phyloP scores from a whole-genome alignment of 305 asterid genomes.

The Stenogyne calaminthoides region DNA sequence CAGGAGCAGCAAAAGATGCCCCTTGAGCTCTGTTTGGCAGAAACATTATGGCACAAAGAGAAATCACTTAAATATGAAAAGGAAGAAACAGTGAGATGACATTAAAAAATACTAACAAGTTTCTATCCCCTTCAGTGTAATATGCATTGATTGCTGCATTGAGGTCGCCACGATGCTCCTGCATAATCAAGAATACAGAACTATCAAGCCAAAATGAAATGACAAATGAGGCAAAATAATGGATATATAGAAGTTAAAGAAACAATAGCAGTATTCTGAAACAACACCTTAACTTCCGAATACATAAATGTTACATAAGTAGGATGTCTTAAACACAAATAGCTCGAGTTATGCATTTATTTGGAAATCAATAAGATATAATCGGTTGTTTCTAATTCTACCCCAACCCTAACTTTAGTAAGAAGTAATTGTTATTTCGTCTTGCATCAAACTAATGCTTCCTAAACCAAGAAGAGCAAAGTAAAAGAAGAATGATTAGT shows the following conservation, averaged over 20 bases:
- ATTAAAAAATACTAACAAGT: conserved; percentile 48
- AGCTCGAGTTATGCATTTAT: neutral
- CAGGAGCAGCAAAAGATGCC: conserved; percentile 48
- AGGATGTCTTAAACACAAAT: neutral
- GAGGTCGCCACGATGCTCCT: conserved; percentile 84
- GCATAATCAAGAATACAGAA: conserved; percentile 39
- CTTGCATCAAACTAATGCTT: conserved; percentile 11
- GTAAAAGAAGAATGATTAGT: no score
- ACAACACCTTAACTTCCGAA: neutral
- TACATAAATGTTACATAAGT: no score
- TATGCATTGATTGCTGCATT: conserved; percentile 86
- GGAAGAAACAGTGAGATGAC: conserved; percentile 6
- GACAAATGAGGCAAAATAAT: conserved; percentile 15
- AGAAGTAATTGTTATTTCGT: neutral
- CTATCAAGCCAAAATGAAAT: conserved; percentile 27
- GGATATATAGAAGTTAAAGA: neutral
- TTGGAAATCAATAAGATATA: neutral
- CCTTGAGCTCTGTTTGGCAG: conserved; percentile 50
- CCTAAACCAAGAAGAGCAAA: no score
- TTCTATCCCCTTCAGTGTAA: conserved; percentile 77
- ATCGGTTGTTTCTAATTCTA: neutral
- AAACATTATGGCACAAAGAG: conserved; percentile 6
- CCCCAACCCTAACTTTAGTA: neutral
- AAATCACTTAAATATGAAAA: conserved; percentile 8
- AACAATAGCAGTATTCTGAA: neutral